A percentile compares a stretch with the other conserved stretches of the same genome.
Conservation (phyloP, 257 asterid species). For the Salvia hispanica region DNA sequence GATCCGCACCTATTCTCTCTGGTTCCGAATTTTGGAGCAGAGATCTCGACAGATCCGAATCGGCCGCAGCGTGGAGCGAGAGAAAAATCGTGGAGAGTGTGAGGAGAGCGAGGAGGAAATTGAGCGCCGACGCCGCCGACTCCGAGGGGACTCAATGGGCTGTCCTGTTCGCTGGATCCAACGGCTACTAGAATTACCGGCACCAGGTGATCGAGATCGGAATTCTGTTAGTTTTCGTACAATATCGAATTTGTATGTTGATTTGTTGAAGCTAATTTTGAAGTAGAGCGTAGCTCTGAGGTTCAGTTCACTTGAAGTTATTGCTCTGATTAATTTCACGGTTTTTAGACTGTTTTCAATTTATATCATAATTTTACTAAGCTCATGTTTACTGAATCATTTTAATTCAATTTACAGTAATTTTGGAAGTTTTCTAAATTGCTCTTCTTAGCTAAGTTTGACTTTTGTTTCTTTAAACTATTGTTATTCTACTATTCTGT, state of each 20-base stretch:
- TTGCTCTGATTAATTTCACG: too few species aligned
- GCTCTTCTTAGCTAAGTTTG: too few species aligned
- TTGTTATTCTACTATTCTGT: too few species aligned
- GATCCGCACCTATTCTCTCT: too few species aligned
- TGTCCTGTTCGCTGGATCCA: slow-evolving; percentile 84
- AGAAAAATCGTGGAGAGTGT: slow-evolving; percentile 26
- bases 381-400: too few species aligned
- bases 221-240: background rate
- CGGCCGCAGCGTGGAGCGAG: slow-evolving; percentile 23
- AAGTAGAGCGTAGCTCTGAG: background rate
- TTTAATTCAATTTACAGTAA: too few species aligned
- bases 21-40: slow-evolving; percentile 26
- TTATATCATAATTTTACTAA: too few species aligned
- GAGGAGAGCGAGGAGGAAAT: too few species aligned
- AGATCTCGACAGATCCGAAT: slow-evolving; percentile 14
- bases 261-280: slow-evolving; percentile 4
- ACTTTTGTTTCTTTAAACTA: too few species aligned
- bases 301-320: too few species aligned
- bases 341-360: too few species aligned
- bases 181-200: slow-evolving; percentile 92
- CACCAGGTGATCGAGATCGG: slow-evolving; percentile 68
- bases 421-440: too few species aligned
- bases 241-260: background rate
- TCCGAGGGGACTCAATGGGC: slow-evolving; percentile 94
- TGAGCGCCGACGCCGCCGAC: slow-evolving; percentile 45